Evolutionary conservation across 192 early-diverging fungal genomes (phyloP).

Genomic region (Blastocladiella britannica): DNA sequence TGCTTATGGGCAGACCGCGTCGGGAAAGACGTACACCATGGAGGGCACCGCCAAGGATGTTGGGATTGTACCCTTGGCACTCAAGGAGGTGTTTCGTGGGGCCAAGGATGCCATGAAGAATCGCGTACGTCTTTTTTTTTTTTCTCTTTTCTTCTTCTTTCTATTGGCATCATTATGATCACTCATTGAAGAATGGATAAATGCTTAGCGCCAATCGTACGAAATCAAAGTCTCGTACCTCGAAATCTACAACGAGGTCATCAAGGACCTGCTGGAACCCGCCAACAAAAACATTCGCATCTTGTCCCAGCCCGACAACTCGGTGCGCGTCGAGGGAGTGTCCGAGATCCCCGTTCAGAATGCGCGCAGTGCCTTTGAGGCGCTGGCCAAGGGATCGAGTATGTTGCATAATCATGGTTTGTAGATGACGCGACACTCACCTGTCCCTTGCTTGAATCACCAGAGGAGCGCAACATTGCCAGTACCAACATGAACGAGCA

Average conservation of each 20-base stretch:
- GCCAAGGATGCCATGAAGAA: not conserved
- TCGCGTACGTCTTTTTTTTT: not conserved
- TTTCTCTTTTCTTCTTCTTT: not conserved
- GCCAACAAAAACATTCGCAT: not conserved
- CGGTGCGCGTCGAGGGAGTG: no score
- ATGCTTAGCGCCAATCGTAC: no score
- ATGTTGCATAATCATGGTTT: no score
- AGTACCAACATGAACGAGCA: conserved; percentile 77
- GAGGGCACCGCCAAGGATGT: conserved; percentile 1
- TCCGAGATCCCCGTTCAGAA: no score
- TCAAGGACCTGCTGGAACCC: not conserved
- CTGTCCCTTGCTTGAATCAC: no score
- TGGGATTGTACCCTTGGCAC: conserved; percentile 2
- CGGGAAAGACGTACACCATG: conserved; percentile 5
- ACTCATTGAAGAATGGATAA: no score
- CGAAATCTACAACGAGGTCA: not conserved
- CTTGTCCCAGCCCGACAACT: not conserved
- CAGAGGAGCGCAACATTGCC: not conserved
- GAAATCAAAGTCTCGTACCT: no score
- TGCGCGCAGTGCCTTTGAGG: no score
- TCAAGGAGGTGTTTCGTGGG: conserved; percentile 1
- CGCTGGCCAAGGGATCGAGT: no score
- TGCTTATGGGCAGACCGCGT: conserved; percentile 2
- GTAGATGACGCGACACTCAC: no score
- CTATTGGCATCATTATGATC: not conserved